Conservation (phyloP, 2,329 filamentous ascomycete species). For the Colletotrichum plurivorum region DNA sequence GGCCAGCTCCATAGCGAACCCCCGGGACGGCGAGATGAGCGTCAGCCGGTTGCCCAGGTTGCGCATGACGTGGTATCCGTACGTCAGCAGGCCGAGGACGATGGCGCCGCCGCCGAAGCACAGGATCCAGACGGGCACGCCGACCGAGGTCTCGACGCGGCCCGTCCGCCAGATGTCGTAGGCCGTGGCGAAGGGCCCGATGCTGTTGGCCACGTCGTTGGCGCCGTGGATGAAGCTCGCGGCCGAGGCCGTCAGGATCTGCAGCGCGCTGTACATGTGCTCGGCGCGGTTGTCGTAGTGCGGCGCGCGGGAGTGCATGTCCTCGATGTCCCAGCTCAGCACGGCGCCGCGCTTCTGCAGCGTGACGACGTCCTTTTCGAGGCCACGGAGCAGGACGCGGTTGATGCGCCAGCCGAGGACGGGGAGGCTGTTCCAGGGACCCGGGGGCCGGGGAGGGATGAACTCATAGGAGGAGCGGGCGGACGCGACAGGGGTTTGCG, state of each 20-base stretch:
- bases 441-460: constrained; percentile 50
- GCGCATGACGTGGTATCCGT: constrained; percentile 75
- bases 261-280: constrained; percentile 64
- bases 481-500: constrained; percentile 19
- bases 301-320: constrained; percentile 63
- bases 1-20: constrained; percentile 66
- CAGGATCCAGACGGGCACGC: constrained; percentile 65
- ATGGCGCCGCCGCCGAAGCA: constrained; percentile 63
- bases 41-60: constrained; percentile 70
- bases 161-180: constrained; percentile 65
- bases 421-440: constrained; percentile 56
- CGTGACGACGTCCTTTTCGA: constrained; percentile 63
- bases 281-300: constrained; percentile 69
- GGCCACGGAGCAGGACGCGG: constrained; percentile 59
- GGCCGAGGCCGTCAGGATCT: constrained; percentile 66
- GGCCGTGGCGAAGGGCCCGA: constrained; percentile 66
- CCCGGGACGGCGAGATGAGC: constrained; percentile 66
- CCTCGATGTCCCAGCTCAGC: constrained; percentile 62
- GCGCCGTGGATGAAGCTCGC: constrained; percentile 70
- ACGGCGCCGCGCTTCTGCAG: constrained; percentile 62
- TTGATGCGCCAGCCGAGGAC: constrained; percentile 59
- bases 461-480: constrained; percentile 42
- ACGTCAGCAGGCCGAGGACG: constrained; percentile 71
- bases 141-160: constrained; percentile 50
- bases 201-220: constrained; percentile 69